Evolutionary conservation across 73 alveolate genomes (phyloP), one percentile per base, ranked within the genome.

Genomic region (Blepharisma stoltei): DNA sequence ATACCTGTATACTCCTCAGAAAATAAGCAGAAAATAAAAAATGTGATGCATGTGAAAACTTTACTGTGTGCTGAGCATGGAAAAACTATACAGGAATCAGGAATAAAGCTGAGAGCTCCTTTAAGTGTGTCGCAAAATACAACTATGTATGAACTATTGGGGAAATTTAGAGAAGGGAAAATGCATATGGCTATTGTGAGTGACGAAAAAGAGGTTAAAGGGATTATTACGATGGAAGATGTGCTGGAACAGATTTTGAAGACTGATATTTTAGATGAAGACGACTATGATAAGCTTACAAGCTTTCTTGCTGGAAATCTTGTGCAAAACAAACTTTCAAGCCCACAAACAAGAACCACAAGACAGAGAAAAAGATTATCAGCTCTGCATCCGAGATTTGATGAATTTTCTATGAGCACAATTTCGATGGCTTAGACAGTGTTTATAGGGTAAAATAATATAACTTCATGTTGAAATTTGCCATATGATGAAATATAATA

Each of bases 141-240:
- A 11, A 60, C 46, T 60, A 38, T 60, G 14, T 25, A 14, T 9
- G 73, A 60, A 4, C 23, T 60, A 38, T 38, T 60, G 14, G 73
- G 73, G 45, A 25, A 14, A 8, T 60, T 60, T 60, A n/a, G 23
- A 25, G 73, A 60, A 18, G 73, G 73, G 18, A 60, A 5, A 60
- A 38, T n/a, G 5, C 73, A 60, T 25, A 20, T 60, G 46, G 73
- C 73, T 60, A n/a, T 60, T 20, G 73, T 60, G 38, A 60, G 46
- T 60, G 73, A 54, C 20, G 79, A 88, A 9, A 92, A 84, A 53
- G 65, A 84, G 78, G 37, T 52, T 8, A 20, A 50, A 6, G 84
- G 84, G 7, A 76, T 76, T 6, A 45, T 76, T 14, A 76, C 84
- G 27, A 54, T 76, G 82, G 84, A 76, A 60, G 84, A 76, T 76